These are phyloP conservation scores for Xerocomus brunneocitrinus DNA, from an alignment of 768 basidiomycete species.

Conservation along the genomic window DNA sequence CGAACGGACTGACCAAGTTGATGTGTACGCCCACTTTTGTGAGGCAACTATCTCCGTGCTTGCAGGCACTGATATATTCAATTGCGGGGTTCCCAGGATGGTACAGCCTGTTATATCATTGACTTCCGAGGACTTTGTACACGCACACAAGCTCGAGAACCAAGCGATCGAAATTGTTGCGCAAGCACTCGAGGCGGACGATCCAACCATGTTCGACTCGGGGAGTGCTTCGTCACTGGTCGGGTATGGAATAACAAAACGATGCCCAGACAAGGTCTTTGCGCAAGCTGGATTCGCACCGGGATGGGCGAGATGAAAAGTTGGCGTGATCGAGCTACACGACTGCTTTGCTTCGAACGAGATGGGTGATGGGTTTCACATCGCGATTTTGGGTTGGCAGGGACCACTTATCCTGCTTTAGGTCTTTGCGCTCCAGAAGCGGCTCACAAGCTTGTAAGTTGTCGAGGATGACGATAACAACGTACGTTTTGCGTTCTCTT, in stretches of 20 bases:
- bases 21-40: too few relatives aligned
- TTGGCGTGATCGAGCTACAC: constrained; percentile 79
- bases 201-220: constrained; percentile 55
- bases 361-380: constrained; percentile 32
- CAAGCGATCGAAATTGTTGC: constrained; percentile 73
- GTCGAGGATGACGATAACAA: constrained; percentile 73
- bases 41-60: constrained; percentile 23
- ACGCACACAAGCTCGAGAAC: constrained; percentile 64
- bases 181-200: constrained; percentile 60
- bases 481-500: constrained; percentile 35
- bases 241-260: constrained; percentile 47
- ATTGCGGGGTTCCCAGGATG: constrained; percentile 42
- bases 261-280: constrained; percentile 64
- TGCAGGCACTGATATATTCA: not conserved
- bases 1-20: constrained; percentile 59
- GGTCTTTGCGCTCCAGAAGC: constrained; percentile 51
- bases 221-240: constrained; percentile 65
- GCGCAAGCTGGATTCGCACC: constrained; percentile 45
- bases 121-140: constrained; percentile 71
- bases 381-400: constrained; percentile 34
- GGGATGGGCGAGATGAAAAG: constrained; percentile 56
- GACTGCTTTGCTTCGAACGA: constrained; percentile 83
- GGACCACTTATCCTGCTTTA: constrained; percentile 60
- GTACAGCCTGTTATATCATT: constrained; percentile 70
- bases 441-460: constrained; percentile 69